phyloP scores from a whole-genome alignment of 1,139 yeast genomes.

The Tardiomyces depauwii region DNA sequence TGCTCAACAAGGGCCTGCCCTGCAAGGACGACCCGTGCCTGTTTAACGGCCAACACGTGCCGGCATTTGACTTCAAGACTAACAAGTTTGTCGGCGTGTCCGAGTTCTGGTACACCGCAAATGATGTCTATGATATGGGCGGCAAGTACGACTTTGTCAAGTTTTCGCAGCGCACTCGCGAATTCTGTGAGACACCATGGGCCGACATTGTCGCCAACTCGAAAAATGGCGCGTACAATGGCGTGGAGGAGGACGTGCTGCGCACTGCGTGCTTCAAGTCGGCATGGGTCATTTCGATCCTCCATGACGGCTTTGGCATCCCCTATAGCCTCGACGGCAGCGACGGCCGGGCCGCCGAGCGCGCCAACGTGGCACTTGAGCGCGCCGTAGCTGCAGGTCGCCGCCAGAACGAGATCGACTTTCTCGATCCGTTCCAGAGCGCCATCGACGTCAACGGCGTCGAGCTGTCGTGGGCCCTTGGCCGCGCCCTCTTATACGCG shows the following conservation, averaged over 20 bases:
- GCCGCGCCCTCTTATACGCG: constrained; percentile 60
- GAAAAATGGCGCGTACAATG: constrained; percentile 16
- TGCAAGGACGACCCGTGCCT: constrained; percentile 34
- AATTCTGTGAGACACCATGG: constrained; percentile 38
- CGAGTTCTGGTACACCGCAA: constrained; percentile 70
- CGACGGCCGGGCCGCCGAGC: neutral
- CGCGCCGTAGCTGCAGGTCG: neutral
- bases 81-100: constrained; percentile 70
- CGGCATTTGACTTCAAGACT: constrained; percentile 56
- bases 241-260: constrained; percentile 33
- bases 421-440: constrained; percentile 41
- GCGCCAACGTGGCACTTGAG: neutral
- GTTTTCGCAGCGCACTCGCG: constrained; percentile 35
- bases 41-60: constrained; percentile 34
- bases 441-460: constrained; percentile 54
- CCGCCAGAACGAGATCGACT: constrained; percentile 11
- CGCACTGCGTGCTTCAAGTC: constrained; percentile 53
- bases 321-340: constrained; percentile 26
- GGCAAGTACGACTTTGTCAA: constrained; percentile 28
- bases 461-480: constrained; percentile 75
- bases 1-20: constrained; percentile 34
- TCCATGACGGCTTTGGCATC: constrained; percentile 65
- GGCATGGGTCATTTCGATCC: constrained; percentile 58
- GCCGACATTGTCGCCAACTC: constrained; percentile 29
- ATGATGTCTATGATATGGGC: constrained; percentile 32